phyloP scores from a whole-genome alignment of 352 stramenopile genomes.

The Phytopythium boreale region DNA sequence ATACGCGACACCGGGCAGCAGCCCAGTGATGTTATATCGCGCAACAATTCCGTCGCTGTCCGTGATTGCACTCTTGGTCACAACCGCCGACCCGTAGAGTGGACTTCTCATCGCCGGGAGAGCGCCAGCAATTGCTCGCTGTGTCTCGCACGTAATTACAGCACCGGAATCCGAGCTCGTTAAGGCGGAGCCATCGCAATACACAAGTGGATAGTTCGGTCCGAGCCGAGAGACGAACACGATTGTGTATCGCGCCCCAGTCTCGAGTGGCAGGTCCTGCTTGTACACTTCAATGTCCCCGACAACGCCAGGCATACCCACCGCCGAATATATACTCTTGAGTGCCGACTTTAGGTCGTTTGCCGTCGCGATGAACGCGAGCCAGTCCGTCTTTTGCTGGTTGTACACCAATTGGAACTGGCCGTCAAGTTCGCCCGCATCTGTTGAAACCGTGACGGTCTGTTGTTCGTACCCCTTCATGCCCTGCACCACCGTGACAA shows the following conservation, averaged over 20 bases:
- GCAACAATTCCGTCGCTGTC: constrained; percentile 14
- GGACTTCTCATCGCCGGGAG: constrained; percentile 80
- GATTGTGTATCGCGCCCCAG: constrained; percentile 58
- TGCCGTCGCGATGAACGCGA: constrained; percentile 72
- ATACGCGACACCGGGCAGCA: constrained; percentile 53
- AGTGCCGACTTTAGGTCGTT: constrained; percentile 49
- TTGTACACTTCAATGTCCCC: constrained; percentile 62
- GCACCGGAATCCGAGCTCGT: constrained; percentile 39
- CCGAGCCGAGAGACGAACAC: constrained; percentile 64
- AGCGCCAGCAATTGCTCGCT: constrained; percentile 28
- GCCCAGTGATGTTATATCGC: constrained; percentile 25
- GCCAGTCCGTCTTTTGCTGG: constrained; percentile 64
- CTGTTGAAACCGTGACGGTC: constrained; percentile 69
- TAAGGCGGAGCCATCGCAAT: constrained; percentile 40
- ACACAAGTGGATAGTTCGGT: constrained; percentile 46
- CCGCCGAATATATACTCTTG: constrained; percentile 32
- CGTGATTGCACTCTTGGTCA: constrained; percentile 37
- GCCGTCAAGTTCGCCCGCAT: constrained; percentile 66
- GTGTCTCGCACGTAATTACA: constrained; percentile 29
- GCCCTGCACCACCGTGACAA: constrained; percentile 77
- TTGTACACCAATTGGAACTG: constrained; percentile 87
- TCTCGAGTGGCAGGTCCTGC: constrained; percentile 26
- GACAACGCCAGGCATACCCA: constrained; percentile 5
- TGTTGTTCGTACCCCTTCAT: constrained; percentile 94
- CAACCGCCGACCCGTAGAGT: constrained; percentile 53